Evolutionary conservation across 192 early-diverging fungal species (phyloP).

Genomic region (Spinellus fusiger): DNA sequence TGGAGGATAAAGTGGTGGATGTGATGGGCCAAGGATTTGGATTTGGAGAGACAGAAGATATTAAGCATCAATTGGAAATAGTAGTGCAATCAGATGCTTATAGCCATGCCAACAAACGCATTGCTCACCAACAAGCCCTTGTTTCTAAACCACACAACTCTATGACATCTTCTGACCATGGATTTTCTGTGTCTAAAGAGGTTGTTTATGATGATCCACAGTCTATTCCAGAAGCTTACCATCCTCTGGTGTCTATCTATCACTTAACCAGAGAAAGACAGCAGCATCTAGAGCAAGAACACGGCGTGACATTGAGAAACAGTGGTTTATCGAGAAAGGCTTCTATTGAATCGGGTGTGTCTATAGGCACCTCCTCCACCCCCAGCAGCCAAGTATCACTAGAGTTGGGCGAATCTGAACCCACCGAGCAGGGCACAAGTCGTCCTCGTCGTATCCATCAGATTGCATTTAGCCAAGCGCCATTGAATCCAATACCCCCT

Average conservation of each 20-base stretch:
- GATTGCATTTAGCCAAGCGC: neutral
- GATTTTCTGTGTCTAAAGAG: neutral
- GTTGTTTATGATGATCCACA: slow-evolving; percentile 25
- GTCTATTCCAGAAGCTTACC: slow-evolving; percentile 30
- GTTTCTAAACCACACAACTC: neutral
- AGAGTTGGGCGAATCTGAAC: slow-evolving; percentile 2
- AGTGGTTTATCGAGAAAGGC: slow-evolving; percentile 10
- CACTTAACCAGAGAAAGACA: slow-evolving; percentile 65
- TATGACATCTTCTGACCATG: neutral
- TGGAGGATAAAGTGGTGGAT: slow-evolving; percentile 54
- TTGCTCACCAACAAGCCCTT: slow-evolving; percentile 2
- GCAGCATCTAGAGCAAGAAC: neutral
- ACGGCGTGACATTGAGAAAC: neutral
- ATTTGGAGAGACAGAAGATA: slow-evolving; percentile 61
- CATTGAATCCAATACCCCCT: slow-evolving; percentile 1
- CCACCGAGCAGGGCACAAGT: neutral
- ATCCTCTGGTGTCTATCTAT: slow-evolving; percentile 80
- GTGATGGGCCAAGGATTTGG: slow-evolving; percentile 68
- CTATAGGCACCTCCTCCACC: slow-evolving; percentile 11
- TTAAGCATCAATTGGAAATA: slow-evolving; percentile 42
- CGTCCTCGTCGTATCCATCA: neutral
- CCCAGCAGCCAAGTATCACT: slow-evolving; percentile 19
- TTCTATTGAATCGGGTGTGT: slow-evolving; percentile 12
- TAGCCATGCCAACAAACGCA: slow-evolving; percentile 11
- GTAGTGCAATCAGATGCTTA: slow-evolving; percentile 50